Evolutionary conservation across 768 basidiomycete species (phyloP).

Genomic region (Boletus huronensis): DNA sequence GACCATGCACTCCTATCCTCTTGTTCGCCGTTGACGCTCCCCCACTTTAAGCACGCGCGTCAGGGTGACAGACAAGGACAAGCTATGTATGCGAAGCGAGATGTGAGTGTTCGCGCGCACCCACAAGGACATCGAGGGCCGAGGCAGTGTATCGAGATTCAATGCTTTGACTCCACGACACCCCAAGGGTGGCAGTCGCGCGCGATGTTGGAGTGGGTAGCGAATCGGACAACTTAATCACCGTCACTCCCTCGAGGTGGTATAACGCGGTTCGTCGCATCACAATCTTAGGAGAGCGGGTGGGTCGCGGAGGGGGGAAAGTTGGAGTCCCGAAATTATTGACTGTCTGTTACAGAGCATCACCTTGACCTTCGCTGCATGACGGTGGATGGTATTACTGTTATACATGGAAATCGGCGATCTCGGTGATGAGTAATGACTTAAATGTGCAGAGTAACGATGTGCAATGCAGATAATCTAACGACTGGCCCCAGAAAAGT

Average conservation of each 20-base stretch:
- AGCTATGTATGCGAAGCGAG: slow-evolving; percentile 1
- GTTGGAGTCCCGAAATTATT: neutral
- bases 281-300: neutral
- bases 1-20: neutral
- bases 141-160: neutral
- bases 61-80: neutral
- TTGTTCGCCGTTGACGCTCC: neutral
- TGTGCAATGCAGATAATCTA: slow-evolving; percentile 25
- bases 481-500: slow-evolving; percentile 4
- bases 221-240: slow-evolving; percentile 6
- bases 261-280: neutral
- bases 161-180: slow-evolving; percentile 1
- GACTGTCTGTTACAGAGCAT: neutral
- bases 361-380: slow-evolving; percentile 3
- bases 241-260: neutral
- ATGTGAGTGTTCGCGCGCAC: neutral
- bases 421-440: slow-evolving; percentile 20
- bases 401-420: slow-evolving; percentile 21
- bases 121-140: neutral
- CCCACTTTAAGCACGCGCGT: neutral
- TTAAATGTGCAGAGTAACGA: slow-evolving; percentile 23
- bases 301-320: neutral
- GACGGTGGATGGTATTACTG: slow-evolving; percentile 14
- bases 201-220: neutral
- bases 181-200: neutral